Base-by-base conservation (phyloP, 768 basidiomycete species). In the Cystofilobasidium capitatum region DNA sequence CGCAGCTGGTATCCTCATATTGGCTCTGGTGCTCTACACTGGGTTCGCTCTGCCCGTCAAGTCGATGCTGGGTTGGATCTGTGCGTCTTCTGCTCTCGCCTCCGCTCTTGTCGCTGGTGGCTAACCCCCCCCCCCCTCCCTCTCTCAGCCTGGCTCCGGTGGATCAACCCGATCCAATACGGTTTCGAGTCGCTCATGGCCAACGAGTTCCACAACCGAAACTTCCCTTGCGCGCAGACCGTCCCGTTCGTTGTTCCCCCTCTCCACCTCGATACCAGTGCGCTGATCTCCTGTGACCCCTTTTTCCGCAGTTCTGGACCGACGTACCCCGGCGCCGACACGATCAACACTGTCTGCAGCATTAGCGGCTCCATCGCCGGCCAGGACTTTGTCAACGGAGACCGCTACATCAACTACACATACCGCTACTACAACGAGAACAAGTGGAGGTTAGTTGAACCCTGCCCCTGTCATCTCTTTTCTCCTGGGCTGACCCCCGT, bases 61-160 rank as follows among this genome's bases (percentile, higher is more conserved):
- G 74, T 79, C 84, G 51, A 89, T 86, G 86, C 74, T 91, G 10
- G 89, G 88, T 79, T 91, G 89, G 89, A 85, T 90, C 40, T 78
- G 72, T 73, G 79, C 59, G 76, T 77, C 3, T 71, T 74, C 14
- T 73, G 71, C 10, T 74, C 74, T 39, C 78, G 79, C 78, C 70
- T 73, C 20, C 76, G 75, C 51, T 79, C 78, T 55, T 71, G 26
- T 65, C 63, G 22, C 51, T 24, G 33, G 9, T 54, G 14, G 17
- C 36, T 70, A 40, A 6, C 37, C 17, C 64, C 35, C 35, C n/a
- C n/a, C n/a, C n/a, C n/a, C n/a, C 49, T 47, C 10, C 20, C 24
- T 33, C 62, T 8, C 24, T 73, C 75, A 39, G 64, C 69, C 10
- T 78, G 75, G 88, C 82, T 78, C 62, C 72, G 73, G 39, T 91